Conservation (phyloP, 768 basidiomycete species). For the Boletus patriciae region DNA sequence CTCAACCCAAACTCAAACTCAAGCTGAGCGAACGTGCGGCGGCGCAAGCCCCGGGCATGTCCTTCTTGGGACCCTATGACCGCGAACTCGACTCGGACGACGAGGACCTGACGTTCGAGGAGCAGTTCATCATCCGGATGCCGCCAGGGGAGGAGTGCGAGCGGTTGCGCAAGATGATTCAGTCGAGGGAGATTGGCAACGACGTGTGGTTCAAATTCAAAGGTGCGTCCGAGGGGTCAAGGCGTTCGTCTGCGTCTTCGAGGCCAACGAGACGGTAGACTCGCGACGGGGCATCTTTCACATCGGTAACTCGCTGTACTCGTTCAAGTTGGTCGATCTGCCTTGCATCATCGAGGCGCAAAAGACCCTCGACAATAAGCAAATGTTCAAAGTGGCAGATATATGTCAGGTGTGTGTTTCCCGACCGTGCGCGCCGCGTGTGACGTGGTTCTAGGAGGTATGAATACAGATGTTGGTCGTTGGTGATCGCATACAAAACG, state of each 20-base stretch:
- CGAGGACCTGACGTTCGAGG: conserved; percentile 93
- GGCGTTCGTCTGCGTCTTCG: neutral
- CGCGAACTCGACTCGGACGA: conserved; percentile 94
- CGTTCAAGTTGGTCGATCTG: conserved; percentile 93
- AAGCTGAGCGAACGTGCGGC: conserved; percentile 84
- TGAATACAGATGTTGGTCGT: conserved; percentile 86
- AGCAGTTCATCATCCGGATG: conserved; percentile 92
- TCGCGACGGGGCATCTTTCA: conserved; percentile 90
- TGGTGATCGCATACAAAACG: conserved; percentile 68
- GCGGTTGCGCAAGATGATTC: conserved; percentile 77
- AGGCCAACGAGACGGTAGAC: conserved; percentile 49
- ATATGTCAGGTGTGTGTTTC: conserved; percentile 79
- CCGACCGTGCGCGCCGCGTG: conserved; percentile 1
- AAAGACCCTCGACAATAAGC: conserved; percentile 93
- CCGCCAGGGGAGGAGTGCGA: conserved; percentile 83
- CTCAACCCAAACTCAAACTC: conserved; percentile 80
- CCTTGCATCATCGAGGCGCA: conserved; percentile 94
- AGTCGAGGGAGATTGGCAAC: conserved; percentile 70
- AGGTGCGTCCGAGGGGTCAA: conserved; percentile 45
- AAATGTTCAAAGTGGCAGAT: conserved; percentile 98
- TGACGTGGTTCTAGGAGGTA: conserved; percentile 9
- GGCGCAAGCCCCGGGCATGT: conserved; percentile 79
- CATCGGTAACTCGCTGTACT: conserved; percentile 74
- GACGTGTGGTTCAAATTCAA: conserved; percentile 99
- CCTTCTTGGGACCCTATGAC: conserved; percentile 89